Evolutionary conservation across 352 stramenopile genomes (phyloP).

Genomic region (Pythium phragmitis): DNA sequence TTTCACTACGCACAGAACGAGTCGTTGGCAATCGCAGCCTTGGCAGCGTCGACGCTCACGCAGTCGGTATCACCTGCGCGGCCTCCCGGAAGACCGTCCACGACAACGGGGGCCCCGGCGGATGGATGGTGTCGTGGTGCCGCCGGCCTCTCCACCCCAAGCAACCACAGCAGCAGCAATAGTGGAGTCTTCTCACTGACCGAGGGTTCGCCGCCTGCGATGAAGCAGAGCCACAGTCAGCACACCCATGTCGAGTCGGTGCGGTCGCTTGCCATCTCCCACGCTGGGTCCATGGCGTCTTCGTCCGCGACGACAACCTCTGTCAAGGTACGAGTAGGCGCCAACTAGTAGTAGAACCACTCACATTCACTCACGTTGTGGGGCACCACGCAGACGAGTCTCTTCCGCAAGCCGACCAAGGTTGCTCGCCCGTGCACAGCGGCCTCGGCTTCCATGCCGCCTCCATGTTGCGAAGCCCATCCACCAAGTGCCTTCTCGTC

Average conservation of each 20-base stretch:
- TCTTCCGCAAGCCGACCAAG: slow-evolving; percentile 28
- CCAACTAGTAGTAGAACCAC: background rate
- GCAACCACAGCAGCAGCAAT: slow-evolving; percentile 1
- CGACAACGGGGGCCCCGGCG: background rate
- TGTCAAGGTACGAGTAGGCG: slow-evolving; percentile 4
- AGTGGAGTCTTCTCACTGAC: slow-evolving; percentile 22
- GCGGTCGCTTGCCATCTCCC: slow-evolving; percentile 14
- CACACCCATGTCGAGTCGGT: slow-evolving; percentile 5
- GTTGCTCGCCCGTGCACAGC: slow-evolving; percentile 24
- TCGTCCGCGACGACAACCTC: slow-evolving; percentile 13
- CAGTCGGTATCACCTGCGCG: slow-evolving; percentile 7
- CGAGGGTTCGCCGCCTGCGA: background rate
- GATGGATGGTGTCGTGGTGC: background rate
- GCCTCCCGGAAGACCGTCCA: slow-evolving; percentile 7
- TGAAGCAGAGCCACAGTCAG: background rate
- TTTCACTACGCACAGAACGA: background rate
- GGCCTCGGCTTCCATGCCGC: slow-evolving; percentile 4
- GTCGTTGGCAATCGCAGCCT: background rate
- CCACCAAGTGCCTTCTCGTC: background rate
- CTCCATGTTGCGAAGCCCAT: slow-evolving; percentile 8
- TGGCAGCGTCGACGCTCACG: background rate
- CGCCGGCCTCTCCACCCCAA: background rate
- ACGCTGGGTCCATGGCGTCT: slow-evolving; percentile 4
- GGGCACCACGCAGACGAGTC: background rate
- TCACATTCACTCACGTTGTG: background rate